phyloP scores from a whole-genome alignment of 1,139 yeast genomes.

The Zygoascus hellenicus region DNA sequence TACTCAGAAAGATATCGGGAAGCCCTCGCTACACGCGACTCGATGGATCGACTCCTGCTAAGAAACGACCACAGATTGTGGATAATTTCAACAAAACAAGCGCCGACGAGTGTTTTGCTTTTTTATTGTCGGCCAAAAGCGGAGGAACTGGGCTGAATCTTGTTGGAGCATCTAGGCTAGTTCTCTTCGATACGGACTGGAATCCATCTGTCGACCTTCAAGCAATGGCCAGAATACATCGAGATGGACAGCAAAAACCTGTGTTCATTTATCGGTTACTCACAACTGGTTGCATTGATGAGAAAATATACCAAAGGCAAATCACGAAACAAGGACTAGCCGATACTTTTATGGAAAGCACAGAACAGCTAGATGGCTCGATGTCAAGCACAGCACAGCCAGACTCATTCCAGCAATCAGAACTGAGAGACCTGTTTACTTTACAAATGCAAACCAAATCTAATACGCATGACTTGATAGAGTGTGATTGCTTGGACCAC shows the following conservation, averaged over 20 bases:
- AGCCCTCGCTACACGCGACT: slow-evolving; percentile 54
- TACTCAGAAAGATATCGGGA: slow-evolving; percentile 41
- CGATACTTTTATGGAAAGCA: slow-evolving; percentile 60
- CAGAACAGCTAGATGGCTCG: slow-evolving; percentile 13
- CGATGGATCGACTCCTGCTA: slow-evolving; percentile 79
- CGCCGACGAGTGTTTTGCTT: slow-evolving; percentile 48
- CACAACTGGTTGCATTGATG: slow-evolving; percentile 82
- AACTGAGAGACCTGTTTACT: slow-evolving; percentile 70
- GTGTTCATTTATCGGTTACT: slow-evolving; percentile 75
- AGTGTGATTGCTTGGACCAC: slow-evolving; percentile 50
- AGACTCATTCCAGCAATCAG: slow-evolving; percentile 41
- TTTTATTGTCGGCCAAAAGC: slow-evolving; percentile 79
- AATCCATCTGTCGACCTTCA: slow-evolving; percentile 90
- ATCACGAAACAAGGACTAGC: slow-evolving; percentile 77
- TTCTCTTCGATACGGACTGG: slow-evolving; percentile 89
- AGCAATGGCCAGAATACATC: slow-evolving; percentile 91
- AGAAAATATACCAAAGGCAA: slow-evolving; percentile 92
- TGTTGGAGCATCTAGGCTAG: slow-evolving; percentile 81
- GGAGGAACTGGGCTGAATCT: slow-evolving; percentile 94
- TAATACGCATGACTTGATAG: slow-evolving; percentile 79
- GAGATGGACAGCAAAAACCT: slow-evolving; percentile 83
- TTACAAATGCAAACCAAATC: slow-evolving; percentile 48
- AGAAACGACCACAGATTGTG: slow-evolving; percentile 59
- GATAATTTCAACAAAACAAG: slow-evolving; percentile 56
- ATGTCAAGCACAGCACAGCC: not conserved